Percentiles rank a stretch among this genome's conserved stretches.
Evolutionary conservation across 1,139 yeast species (phyloP).

Genomic region (Schizosaccharomyces versatilis): DNA sequence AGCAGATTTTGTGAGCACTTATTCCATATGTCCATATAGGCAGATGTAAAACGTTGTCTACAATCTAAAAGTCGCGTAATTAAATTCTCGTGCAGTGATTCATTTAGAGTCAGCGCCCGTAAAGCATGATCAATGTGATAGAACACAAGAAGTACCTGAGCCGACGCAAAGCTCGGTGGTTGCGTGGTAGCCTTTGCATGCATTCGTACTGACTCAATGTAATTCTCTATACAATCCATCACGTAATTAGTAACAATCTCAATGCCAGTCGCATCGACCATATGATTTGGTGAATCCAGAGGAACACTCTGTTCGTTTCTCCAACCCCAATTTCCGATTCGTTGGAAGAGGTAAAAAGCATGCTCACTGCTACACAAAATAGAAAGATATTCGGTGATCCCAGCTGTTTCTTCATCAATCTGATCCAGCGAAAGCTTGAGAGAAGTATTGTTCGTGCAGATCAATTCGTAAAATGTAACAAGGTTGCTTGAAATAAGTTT

Average conservation of each 20-base stretch:
- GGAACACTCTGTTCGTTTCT: neutral
- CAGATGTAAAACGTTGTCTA: neutral
- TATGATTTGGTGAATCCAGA: neutral
- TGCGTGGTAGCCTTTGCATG: neutral
- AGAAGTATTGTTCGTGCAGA: neutral
- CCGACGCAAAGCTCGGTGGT: too few species aligned
- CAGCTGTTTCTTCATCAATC: neutral
- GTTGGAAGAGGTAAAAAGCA: neutral
- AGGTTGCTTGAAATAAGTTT: neutral
- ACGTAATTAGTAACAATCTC: neutral
- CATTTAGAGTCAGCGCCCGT: too few species aligned
- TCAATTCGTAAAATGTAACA: neutral
- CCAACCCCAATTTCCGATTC: constrained; percentile 1
- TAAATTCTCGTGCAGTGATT: too few species aligned
- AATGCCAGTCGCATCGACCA: neutral
- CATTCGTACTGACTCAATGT: neutral
- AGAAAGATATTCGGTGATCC: neutral
- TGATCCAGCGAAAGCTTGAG: neutral
- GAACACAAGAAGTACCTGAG: too few species aligned
- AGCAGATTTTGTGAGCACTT: neutral
- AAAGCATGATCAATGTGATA: too few species aligned
- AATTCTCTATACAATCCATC: neutral
- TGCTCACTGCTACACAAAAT: neutral
- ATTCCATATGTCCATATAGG: neutral
- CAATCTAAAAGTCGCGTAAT: neutral